These are phyloP conservation scores for Emmonsia crescens DNA, from an alignment of 2,329 filamentous ascomycete species.

Conservation along the genomic window DNA sequence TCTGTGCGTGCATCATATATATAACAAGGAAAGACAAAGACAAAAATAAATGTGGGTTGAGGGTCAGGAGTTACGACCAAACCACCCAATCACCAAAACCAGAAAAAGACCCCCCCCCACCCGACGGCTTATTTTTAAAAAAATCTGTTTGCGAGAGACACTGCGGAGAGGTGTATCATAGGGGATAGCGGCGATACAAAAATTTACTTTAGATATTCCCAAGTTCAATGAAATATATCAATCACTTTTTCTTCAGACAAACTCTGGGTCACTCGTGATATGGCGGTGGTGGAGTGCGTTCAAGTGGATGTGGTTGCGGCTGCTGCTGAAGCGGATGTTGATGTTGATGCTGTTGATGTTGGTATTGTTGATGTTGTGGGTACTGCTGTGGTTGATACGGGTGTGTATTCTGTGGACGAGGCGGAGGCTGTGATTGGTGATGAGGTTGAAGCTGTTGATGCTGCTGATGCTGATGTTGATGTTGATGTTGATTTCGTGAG, in stretches of 20 bases:
- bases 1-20: neutral
- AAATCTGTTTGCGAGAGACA: too few relatives aligned
- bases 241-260: neutral
- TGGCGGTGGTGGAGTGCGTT: neutral
- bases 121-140: too few relatives aligned
- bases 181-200: too few relatives aligned
- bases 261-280: neutral
- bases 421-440: neutral
- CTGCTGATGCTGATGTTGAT: neutral
- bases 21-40: too few relatives aligned
- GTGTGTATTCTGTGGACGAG: neutral
- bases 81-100: too few relatives aligned
- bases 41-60: neutral
- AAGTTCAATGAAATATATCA: neutral
- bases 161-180: too few relatives aligned
- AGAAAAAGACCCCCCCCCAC: too few relatives aligned
- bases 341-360: neutral
- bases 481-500: neutral
- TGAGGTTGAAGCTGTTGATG: neutral
- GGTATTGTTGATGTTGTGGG: neutral
- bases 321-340: neutral
- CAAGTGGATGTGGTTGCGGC: neutral
- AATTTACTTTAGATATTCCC: too few relatives aligned
- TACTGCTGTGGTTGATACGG: neutral
- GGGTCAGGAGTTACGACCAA: neutral